phyloP scores from a whole-genome alignment of 352 stramenopile species.

The Pythium myriotylum region DNA sequence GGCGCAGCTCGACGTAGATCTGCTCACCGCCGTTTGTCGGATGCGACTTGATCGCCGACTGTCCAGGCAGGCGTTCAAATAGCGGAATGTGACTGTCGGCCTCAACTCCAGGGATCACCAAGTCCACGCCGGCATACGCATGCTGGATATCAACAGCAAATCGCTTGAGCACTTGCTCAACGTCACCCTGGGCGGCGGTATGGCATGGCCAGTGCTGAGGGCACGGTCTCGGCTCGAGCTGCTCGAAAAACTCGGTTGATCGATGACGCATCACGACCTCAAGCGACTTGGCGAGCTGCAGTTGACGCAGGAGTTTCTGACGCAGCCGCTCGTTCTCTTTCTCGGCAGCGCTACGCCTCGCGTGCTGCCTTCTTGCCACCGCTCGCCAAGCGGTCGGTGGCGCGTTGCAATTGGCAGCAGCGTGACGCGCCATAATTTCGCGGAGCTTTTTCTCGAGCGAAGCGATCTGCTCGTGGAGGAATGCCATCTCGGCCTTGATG shows the following conservation, averaged over 20 bases:
- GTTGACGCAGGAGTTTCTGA: not conserved
- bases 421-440: not conserved
- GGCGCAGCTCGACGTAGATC: not conserved
- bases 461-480: not conserved
- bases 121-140: not conserved
- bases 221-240: not conserved
- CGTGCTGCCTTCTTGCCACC: not conserved
- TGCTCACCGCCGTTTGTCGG: too few species aligned
- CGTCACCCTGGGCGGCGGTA: not conserved
- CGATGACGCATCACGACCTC: not conserved
- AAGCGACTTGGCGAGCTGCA: not conserved
- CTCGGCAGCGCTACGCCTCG: not conserved
- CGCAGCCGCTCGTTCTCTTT: constrained; percentile 1
- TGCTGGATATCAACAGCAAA: not conserved
- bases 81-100: not conserved
- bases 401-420: not conserved
- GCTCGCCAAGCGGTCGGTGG: not conserved
- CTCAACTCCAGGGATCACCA: not conserved
- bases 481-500: not conserved
- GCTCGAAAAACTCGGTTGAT: not conserved
- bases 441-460: not conserved
- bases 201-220: not conserved
- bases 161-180: not conserved
- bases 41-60: not conserved
- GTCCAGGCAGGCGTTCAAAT: not conserved